Percentiles rank a stretch among this genome's conserved stretches.
Conservation (phyloP, 805 yeast species). For the Metschnikowia koreensis region DNA sequence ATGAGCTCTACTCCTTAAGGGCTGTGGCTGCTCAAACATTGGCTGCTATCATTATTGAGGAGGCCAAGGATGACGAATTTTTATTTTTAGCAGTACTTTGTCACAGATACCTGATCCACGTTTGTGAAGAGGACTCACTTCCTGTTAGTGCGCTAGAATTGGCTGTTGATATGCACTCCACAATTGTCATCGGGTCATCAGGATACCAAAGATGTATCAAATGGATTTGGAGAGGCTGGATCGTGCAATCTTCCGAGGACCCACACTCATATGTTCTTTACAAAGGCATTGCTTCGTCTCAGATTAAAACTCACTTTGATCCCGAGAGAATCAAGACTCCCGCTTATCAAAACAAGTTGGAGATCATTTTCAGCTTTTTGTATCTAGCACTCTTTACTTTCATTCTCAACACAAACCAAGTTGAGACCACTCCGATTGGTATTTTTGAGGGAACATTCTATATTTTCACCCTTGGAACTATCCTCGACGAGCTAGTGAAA, state of each 20-base stretch:
- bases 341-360: conserved; percentile 71
- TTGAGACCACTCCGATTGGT: conserved; percentile 31
- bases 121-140: conserved; percentile 56
- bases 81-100: conserved; percentile 74
- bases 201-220: conserved; percentile 85
- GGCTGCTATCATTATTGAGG: conserved; percentile 69
- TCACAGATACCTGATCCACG: conserved; percentile 65
- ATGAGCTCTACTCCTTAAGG: conserved; percentile 57
- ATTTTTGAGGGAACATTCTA: conserved; percentile 56
- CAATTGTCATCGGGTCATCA: conserved; percentile 70
- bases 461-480: conserved; percentile 62
- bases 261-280: conserved; percentile 69
- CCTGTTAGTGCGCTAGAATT: conserved; percentile 79
- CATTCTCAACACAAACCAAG: conserved; percentile 59
- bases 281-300: conserved; percentile 54
- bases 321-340: conserved; percentile 87
- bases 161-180: conserved; percentile 83
- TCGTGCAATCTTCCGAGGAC: conserved; percentile 67
- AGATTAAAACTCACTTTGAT: conserved; percentile 62
- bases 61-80: conserved; percentile 54
- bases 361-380: conserved; percentile 62
- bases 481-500: conserved; percentile 67
- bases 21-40: conserved; percentile 70
- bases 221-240: conserved; percentile 96
- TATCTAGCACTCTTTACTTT: conserved; percentile 62